A percentile compares a stretch with the other conserved stretches of the same genome.
These are phyloP conservation scores for Sarocladiaceae sp. DNA, from an alignment of 2,329 filamentous ascomycete species.

Conservation along the genomic window DNA sequence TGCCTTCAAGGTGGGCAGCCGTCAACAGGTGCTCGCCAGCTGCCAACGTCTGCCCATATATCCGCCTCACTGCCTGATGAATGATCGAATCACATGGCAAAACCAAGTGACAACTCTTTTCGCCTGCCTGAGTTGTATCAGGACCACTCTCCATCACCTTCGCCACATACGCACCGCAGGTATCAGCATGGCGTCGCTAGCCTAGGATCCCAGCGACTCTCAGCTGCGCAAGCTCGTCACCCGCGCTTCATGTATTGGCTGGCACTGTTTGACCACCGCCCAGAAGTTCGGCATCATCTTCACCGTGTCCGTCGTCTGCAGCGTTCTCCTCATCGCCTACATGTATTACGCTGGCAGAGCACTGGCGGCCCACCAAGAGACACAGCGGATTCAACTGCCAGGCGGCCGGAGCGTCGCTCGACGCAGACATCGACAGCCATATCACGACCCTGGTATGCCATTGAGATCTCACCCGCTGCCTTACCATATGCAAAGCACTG, in stretches of 20 bases:
- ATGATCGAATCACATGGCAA: no score
- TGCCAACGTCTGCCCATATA: no score
- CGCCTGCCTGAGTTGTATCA: no score
- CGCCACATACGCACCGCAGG: no score
- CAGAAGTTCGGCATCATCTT: slow-evolving; percentile 34
- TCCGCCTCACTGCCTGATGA: no score
- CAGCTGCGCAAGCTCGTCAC: background rate
- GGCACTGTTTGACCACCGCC: slow-evolving; percentile 30
- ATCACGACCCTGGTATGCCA: background rate
- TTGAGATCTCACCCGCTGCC: background rate
- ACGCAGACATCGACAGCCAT: background rate
- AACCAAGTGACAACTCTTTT: no score
- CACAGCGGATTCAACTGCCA: slow-evolving; percentile 10
- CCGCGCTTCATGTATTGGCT: slow-evolving; percentile 23
- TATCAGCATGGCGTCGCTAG: background rate
- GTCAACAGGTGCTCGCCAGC: no score
- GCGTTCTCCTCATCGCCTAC: slow-evolving; percentile 23
- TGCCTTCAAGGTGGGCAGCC: no score
- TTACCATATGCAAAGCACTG: background rate
- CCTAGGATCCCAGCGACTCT: background rate
- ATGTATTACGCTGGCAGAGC: slow-evolving; percentile 29
- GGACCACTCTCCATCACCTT: no score
- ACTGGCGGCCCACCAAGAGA: slow-evolving; percentile 9
- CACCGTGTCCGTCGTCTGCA: slow-evolving; percentile 23
- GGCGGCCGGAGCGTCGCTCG: slow-evolving; percentile 12